Percentiles rank a stretch among this genome's conserved stretches.
phyloP scores from a whole-genome alignment of 2,329 filamentous ascomycete genomes.

The Dothidotthia symphoricarpi region DNA sequence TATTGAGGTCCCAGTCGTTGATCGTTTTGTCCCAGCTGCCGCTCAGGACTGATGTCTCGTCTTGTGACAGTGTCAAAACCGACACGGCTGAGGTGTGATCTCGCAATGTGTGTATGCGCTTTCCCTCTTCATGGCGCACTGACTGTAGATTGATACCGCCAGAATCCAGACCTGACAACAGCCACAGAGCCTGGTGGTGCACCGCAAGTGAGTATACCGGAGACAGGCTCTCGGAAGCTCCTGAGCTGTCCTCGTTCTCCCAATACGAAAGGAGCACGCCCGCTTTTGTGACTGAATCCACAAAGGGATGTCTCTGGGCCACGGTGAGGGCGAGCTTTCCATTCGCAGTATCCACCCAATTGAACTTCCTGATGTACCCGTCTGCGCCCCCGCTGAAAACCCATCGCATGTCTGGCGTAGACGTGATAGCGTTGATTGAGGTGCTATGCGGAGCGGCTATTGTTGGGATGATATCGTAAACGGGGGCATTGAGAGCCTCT shows the following conservation, averaged over 20 bases:
- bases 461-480: conserved; percentile 94
- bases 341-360: conserved; percentile 92
- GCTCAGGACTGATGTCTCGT: conserved; percentile 83
- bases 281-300: conserved; percentile 94
- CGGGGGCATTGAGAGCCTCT: conserved; percentile 73
- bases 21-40: conserved; percentile 97
- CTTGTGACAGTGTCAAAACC: conserved; percentile 74
- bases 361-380: conserved; percentile 95
- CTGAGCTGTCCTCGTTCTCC: conserved; percentile 85
- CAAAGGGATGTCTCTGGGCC: conserved; percentile 92
- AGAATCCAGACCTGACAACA: conserved; percentile 85
- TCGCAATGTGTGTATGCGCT: conserved; percentile 75
- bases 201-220: conserved; percentile 93
- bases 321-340: conserved; percentile 91
- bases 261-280: conserved; percentile 94
- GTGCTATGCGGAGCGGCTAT: conserved; percentile 96
- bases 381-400: conserved; percentile 93
- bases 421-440: conserved; percentile 87
- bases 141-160: conserved; percentile 92
- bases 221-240: conserved; percentile 62
- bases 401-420: conserved; percentile 91
- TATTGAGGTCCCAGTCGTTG: conserved; percentile 92
- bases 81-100: conserved; percentile 91
- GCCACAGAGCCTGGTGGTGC: conserved; percentile 85
- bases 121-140: conserved; percentile 91